Base-by-base conservation (phyloP, 2,329 filamentous ascomycete species). In the Escovopsis sp. region DNA sequence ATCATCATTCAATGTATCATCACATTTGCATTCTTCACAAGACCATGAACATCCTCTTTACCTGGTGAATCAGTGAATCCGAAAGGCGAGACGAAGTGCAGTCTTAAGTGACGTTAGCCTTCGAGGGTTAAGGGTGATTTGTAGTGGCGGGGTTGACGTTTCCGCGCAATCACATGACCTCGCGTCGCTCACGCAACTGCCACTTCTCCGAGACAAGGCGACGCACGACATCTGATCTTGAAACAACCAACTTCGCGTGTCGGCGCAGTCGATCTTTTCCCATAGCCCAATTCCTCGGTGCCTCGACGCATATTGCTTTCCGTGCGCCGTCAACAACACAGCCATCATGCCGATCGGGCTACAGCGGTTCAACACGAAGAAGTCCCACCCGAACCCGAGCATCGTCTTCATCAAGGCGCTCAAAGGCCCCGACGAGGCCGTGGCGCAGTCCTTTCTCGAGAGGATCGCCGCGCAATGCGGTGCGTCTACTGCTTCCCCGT, bases 381-480 rank as follows among this genome's bases (percentile, higher is more conserved):
- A 70, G 37, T 76, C 80, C 41, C 79, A 83, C 44, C 84, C 85
- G 7, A 93, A 91, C 52, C 68, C 76, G 16, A 74, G 77, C 45
- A 84, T 94, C 50, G 76, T 84, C 56, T 94, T 94, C 65, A 89
- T 94, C 63, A 87, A 87, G 53, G 79, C 85, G 1, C 66, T 88
- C 0, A 69, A 76, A 12, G 81, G 82, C 0, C 63, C 72, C 0
- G 72, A 79, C 47, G 71, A 81, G 53, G 63, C 66, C 2, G 66
- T 70, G 7, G 76, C 83, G 0, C 75, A 79, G 49, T 77, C 81
- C 44, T 87, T 83, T 48, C 66, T 89, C 1, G 79, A 84, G 51
- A 72, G 81, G 25, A 83, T 89, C 47, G 83, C 84, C 6, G 86
- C 86, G 43, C 81, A 88, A 72, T 88, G 84, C 55, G 67, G 74